Evolutionary conservation across 441 rosid genomes (phyloP).

Genomic region (Daphne laureola): DNA sequence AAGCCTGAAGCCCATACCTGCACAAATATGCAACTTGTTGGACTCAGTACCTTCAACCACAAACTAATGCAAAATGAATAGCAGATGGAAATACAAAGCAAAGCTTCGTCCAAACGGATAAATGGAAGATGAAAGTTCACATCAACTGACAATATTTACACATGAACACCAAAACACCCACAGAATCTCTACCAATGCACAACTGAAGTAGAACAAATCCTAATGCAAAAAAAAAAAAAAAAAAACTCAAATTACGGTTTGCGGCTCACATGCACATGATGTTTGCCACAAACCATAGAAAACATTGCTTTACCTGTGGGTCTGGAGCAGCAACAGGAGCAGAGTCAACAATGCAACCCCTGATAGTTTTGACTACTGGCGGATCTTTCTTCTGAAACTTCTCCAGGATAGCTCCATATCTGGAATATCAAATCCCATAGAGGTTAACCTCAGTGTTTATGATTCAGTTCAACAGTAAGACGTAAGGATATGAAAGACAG

Average conservation of each 20-base stretch:
- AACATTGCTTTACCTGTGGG: slow-evolving; percentile 57
- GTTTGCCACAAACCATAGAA: slow-evolving; percentile 2
- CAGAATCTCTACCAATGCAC: too few relatives aligned
- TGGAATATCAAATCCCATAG: slow-evolving; percentile 17
- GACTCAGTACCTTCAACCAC: too few relatives aligned
- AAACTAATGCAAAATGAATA: too few relatives aligned
- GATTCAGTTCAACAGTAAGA: slow-evolving; percentile 7
- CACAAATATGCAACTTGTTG: neutral
- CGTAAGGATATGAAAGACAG: neutral
- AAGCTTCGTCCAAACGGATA: too few relatives aligned
- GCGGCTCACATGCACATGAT: neutral
- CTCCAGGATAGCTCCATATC: slow-evolving; percentile 89
- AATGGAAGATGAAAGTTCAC: too few relatives aligned
- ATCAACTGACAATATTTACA: too few relatives aligned
- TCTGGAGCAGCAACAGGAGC: slow-evolving; percentile 96
- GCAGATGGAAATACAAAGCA: too few relatives aligned
- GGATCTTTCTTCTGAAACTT: slow-evolving; percentile 79
- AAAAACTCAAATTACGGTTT: too few relatives aligned
- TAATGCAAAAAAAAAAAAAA: too few relatives aligned
- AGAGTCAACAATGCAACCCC: slow-evolving; percentile 93
- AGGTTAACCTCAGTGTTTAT: neutral
- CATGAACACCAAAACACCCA: too few relatives aligned
- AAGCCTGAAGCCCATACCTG: slow-evolving; percentile 99
- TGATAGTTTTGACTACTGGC: slow-evolving; percentile 51
- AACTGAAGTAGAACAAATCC: too few relatives aligned